Evolutionary conservation across 1,284 basidiomycete species (phyloP), one percentile per base, ranked within the genome.

Genomic region (Ustilago vetiveriae): DNA sequence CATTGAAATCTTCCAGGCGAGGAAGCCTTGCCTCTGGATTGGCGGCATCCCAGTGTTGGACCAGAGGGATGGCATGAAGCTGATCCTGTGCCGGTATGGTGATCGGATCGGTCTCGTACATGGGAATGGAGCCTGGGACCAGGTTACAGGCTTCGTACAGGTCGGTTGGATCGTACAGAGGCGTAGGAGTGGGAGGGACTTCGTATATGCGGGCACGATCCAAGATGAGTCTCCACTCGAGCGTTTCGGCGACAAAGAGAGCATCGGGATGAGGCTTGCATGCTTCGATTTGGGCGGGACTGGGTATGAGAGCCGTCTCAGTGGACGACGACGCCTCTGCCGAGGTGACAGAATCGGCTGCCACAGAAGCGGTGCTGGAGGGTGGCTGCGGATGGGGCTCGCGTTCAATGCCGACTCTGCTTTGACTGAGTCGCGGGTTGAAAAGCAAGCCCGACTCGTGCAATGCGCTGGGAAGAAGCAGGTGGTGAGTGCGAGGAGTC

Each of bases 221-320:
- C 17, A 60, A 42, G 32, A 75, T 42, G 47, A 75, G 36, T 11
- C 55, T 44, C 73, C 73, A 75, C 35, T 75, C 70, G 47, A 73
- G 67, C 16, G 51, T 48, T 29, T 69, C 71, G n/a, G 73, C 50
- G 10, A 62, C 64, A 41, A 74, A 71, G 22, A 68, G 41, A 17
- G 73, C 73, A 6, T 58, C 38, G 8, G 69, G 63, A 46, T 64
- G 59, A 26, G 73, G 73, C 22, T 67, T 66, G 26, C 71, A 48
- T 22, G 52, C 63, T 17, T 44, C 9, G 22, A 63, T 58, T 6
- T 58, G 26, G 9, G 35, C 48, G 32, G 56, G 30, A 1, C 44
- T 36, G 6, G 66, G 66, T 4, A 38, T 23, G 7, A 29, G 21
- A 14, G 38, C 46, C 6, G 26, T 23, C 9, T 52, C 40, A 21